phyloP scores from a whole-genome alignment of 805 yeast genomes.

The Peterozyma toletana region DNA sequence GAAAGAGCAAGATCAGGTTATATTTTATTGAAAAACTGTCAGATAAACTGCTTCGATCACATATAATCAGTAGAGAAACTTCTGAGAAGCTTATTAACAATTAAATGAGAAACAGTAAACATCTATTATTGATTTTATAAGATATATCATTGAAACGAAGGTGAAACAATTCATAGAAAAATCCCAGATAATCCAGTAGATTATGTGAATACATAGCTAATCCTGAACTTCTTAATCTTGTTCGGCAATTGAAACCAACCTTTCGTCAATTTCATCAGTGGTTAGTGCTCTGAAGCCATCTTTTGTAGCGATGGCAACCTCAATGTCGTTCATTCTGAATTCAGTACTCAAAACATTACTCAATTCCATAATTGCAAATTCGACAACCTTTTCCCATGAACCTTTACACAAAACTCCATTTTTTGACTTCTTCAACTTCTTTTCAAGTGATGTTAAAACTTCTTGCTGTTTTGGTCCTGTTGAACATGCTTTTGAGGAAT shows the following conservation, averaged over 20 bases:
- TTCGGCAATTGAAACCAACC: slow-evolving; percentile 92
- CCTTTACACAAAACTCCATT: slow-evolving; percentile 57
- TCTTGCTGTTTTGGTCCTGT: slow-evolving; percentile 98
- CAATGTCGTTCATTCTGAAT: slow-evolving; percentile 88
- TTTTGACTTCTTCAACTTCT: slow-evolving; percentile 66
- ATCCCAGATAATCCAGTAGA: not conserved
- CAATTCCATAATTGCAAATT: slow-evolving; percentile 79
- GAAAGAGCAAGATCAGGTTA: too few relatives aligned
- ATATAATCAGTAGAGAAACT: too few relatives aligned
- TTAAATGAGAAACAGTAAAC: too few relatives aligned
- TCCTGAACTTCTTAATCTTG: slow-evolving; percentile 53
- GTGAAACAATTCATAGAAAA: not conserved
- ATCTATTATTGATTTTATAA: too few relatives aligned
- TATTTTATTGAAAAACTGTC: too few relatives aligned
- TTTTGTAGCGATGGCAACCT: slow-evolving; percentile 79
- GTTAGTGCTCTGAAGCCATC: slow-evolving; percentile 66
- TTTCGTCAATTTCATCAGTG: slow-evolving; percentile 88
- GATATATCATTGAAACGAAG: too few relatives aligned
- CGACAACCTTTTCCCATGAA: slow-evolving; percentile 84
- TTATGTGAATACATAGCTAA: not conserved
- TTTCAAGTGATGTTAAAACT: slow-evolving; percentile 82
- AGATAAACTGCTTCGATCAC: too few relatives aligned
- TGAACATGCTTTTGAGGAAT: slow-evolving; percentile 85
- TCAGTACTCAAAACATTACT: slow-evolving; percentile 87
- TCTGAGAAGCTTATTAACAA: too few relatives aligned